Evolutionary conservation across 805 yeast species (phyloP), one percentile per base, ranked within the genome.

Genomic region (Saccharomycopsis selenospora): DNA sequence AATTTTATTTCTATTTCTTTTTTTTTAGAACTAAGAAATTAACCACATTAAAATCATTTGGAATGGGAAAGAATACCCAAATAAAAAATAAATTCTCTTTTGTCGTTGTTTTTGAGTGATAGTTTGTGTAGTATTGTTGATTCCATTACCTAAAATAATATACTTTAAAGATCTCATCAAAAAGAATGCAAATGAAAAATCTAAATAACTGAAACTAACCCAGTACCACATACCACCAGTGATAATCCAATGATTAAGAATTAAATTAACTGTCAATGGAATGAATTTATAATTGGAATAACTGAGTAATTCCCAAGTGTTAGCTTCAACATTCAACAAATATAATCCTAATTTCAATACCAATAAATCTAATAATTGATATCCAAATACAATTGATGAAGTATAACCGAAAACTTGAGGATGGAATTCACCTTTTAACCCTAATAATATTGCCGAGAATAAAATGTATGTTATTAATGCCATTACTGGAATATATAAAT

Each of bases 251-350:
- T 42, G 25, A 13, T 50, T 41, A 4, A 36, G 22, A 18, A 80
- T 61, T 56, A 82, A 66, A 46, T 77, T 68, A n/a, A 75, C 62
- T 14, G 82, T 74, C 53, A 84, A 72, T 6, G 95, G 87, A 36
- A 95, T 88, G 61, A 88, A 95, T 64, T 93, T 93, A 72, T 93
- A 95, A 30, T 98, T 97, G 45, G 90, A 82, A 66, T 87, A 93
- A 52, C 95, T 82, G 7, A 86, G 75, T 52, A 93, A 69, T 63
- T 93, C 99, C 74, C 90, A 80, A 36, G 86, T 63, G 56, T 80
- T 85, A 10, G 85, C 75, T 13, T 77, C 75, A 47, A 87, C 80
- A 51, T 77, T 78, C 51, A 93, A 72, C 43, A 91, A 70, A 66
- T 91, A 93, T 49, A 95, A 76, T 1, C 95, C 95, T 38, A 87